Percentiles rank a stretch among this genome's conserved stretches.
Conservation (phyloP, 495 filamentous ascomycete species). For the Penicillium bialowiezense region DNA sequence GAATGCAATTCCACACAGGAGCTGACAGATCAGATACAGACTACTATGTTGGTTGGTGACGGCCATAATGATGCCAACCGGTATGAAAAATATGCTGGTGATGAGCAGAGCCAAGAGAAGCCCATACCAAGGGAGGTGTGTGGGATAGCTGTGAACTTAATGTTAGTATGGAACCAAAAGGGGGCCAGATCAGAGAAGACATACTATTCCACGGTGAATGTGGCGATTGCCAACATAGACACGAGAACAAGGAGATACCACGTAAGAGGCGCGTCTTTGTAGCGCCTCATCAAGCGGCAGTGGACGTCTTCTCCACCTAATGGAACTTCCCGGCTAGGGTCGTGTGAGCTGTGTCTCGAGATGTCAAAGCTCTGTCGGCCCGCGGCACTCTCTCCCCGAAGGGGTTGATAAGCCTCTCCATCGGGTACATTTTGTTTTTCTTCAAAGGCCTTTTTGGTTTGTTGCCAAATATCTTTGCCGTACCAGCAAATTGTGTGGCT, state of each 20-base stretch:
- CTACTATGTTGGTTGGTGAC: slow-evolving; percentile 81
- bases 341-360: slow-evolving; percentile 14
- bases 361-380: slow-evolving; percentile 11
- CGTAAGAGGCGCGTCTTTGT: slow-evolving; percentile 61
- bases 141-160: slow-evolving; percentile 42
- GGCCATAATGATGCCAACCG: slow-evolving; percentile 84
- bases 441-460: slow-evolving; percentile 26
- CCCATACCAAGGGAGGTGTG: slow-evolving; percentile 80
- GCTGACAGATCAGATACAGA: slow-evolving; percentile 74
- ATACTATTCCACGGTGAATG: slow-evolving; percentile 29
- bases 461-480: slow-evolving; percentile 30
- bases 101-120: slow-evolving; percentile 66
- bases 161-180: slow-evolving; percentile 4
- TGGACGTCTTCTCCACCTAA: slow-evolving; percentile 55
- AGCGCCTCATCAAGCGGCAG: slow-evolving; percentile 56
- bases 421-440: slow-evolving; percentile 19
- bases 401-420: slow-evolving; percentile 22
- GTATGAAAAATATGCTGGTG: slow-evolving; percentile 72
- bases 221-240: slow-evolving; percentile 26
- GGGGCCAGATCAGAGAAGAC: slow-evolving; percentile 35
- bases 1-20: slow-evolving; percentile 73
- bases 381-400: slow-evolving; percentile 8
- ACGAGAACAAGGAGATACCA: slow-evolving; percentile 62
- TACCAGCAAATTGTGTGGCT: slow-evolving; percentile 28
- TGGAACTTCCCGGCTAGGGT: slow-evolving; percentile 16